Conservation (phyloP, 257 asterid species). For the Gardenia jasminoides region DNA sequence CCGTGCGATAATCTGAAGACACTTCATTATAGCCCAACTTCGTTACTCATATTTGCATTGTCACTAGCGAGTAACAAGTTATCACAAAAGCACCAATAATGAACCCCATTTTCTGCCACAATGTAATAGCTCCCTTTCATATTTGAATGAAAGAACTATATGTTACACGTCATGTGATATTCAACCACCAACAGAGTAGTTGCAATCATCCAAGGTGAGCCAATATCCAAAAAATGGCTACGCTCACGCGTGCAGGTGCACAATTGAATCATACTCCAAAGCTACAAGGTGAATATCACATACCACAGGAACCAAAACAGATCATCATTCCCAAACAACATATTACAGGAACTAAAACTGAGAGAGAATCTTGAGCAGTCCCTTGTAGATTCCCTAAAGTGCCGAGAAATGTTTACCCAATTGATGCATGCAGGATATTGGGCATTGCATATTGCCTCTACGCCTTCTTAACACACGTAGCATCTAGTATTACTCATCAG, state of each 20-base stretch:
- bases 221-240: too few species aligned
- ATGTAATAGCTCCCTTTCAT: too few species aligned
- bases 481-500: slow-evolving; percentile 58
- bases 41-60: too few species aligned
- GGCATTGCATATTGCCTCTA: slow-evolving; percentile 18
- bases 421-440: neutral
- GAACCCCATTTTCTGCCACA: too few species aligned
- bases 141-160: too few species aligned
- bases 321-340: neutral
- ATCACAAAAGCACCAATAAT: too few species aligned
- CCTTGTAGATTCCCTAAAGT: neutral
- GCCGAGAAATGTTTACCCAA: neutral
- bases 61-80: too few species aligned
- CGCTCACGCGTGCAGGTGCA: neutral
- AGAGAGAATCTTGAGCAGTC: neutral
- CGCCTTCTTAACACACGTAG: neutral
- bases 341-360: neutral
- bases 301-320: neutral
- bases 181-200: too few species aligned
- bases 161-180: too few species aligned
- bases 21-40: too few species aligned
- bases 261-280: neutral
- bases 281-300: neutral
- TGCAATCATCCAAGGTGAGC: too few species aligned
- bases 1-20: too few species aligned